Conservation (phyloP, 768 basidiomycete species). For the Butyriboletus loyo region DNA sequence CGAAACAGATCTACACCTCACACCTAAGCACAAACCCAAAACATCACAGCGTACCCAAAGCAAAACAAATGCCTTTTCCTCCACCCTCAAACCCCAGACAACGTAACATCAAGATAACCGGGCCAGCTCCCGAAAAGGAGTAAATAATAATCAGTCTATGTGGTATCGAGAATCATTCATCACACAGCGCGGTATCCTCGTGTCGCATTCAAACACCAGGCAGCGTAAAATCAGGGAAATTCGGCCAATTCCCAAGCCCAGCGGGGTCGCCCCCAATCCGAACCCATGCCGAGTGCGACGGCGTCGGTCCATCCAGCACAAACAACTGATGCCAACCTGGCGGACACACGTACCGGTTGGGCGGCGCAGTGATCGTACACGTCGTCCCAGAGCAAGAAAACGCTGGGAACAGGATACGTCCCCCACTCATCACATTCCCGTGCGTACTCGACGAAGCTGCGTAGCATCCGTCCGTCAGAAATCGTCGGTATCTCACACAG, state of each 20-base stretch:
- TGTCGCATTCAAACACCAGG: conserved; percentile 49
- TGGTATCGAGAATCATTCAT: background rate
- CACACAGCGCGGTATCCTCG: background rate
- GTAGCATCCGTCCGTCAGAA: background rate
- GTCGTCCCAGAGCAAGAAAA: conserved; percentile 66
- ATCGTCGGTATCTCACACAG: background rate
- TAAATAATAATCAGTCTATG: background rate
- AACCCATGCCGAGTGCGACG: conserved; percentile 71
- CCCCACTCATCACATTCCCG: conserved; percentile 70
- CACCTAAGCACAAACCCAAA: background rate
- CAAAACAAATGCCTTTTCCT: background rate
- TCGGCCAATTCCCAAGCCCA: conserved; percentile 69
- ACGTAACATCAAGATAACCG: too few species aligned
- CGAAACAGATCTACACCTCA: background rate
- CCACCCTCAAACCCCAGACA: background rate
- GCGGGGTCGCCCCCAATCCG: conserved; percentile 78
- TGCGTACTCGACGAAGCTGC: conserved; percentile 72
- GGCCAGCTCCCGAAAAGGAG: too few species aligned
- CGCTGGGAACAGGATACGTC: conserved; percentile 67
- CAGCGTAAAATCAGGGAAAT: conserved; percentile 60
- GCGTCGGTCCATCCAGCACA: conserved; percentile 75
- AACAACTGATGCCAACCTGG: conserved; percentile 79
- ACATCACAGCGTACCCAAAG: background rate
- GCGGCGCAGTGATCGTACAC: conserved; percentile 77
- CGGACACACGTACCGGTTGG: conserved; percentile 62